Evolutionary conservation across 1,139 yeast species (phyloP), one percentile per base, ranked within the genome.

Genomic region (Kazachstania sp.): DNA sequence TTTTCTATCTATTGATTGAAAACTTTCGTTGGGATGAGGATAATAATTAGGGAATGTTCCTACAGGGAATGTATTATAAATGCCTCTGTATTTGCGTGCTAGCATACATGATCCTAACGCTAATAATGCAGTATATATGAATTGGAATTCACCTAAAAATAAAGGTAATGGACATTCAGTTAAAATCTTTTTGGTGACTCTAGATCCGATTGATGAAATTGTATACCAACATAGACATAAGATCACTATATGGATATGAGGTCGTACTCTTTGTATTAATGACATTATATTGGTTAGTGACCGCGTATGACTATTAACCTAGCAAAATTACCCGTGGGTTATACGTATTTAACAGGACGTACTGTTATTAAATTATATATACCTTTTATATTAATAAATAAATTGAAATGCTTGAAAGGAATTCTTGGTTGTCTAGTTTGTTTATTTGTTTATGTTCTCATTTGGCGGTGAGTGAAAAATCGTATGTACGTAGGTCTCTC

Each of bases 71-170:
- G 55, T 44, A 2, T 42, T 41, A 47, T 59, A 58, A 12, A 65
- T 48, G 1, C 26, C 4, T 18, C 56, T 57, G 8, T 44, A 53
- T 15, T 50, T 41, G 20, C 59, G 56, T 4, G 68, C 60, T 5
- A 62, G 23, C 5, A 54, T 19, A 39, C 69, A 61, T 15, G 71
- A 63, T 1, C 56, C 16, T 0, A 58, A 45, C 5, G 70, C 67
- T 23, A 68, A 51, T 2, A 59, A 31, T 19, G 81, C 81, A 45
- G 87, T 90, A 58, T 86, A 71, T 29, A 82, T 55, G 61, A 92
- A 92, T 69, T 92, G 98, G 49, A 82, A 75, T 71, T 88, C 87
- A 1, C 97, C 88, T 47, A 92, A 72, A 1, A 95, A 83, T 23
- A 88, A 77, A 0, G 97, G 97, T 61, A 80, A 81, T 39, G 78